Base-by-base conservation (phyloP, 2,329 filamentous ascomycete species). In the Fusarium sp. region DNA sequence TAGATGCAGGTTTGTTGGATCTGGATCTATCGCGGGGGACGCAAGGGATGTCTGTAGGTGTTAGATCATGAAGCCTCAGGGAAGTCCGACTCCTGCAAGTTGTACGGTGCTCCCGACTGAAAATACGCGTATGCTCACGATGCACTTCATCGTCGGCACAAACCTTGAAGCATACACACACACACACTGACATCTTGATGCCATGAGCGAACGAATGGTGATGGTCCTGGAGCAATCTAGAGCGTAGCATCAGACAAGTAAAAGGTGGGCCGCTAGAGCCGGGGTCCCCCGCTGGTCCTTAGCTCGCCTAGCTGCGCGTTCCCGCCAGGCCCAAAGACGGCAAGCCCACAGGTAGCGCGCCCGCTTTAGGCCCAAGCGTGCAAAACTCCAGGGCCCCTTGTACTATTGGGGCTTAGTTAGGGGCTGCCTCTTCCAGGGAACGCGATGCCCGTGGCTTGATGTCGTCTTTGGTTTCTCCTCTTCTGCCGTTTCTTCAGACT, bases 321-420 rank as follows among this genome's bases (percentile, higher is more conserved):
- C 55, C 46, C 68, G 57, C 70, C 65, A 71, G 44, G 45, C 71
- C 45, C 60, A 67, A 54, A 73, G 56, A 49, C 69, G 70, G 55
- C 67, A 72, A 72, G 67, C 32, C 56, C 39, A 26, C 37, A 13
- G 37, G 32, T 73, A 73, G 71, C 63, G 56, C 68, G 67, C 68
- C 71, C 71, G 71, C 56, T 68, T 71, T 45, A 14, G 64, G 67
- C 62, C 67, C 67, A 71, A 72, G 70, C 70, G 67, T 62, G 46
- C 56, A 49, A 50, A 43, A 39, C 60, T 67, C 35, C 51, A 58
- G 44, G 64, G 35, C 26, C 15, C 17, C 64, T 59, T 67, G 45
- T 39, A 15, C 52, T 33, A 43, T 45, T 52, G 47, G 26, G 57
- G 58, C 35, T 68, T 51, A 66, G 61, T 62, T 60, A 54, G 49